Base-by-base conservation (phyloP, 2,329 filamentous ascomycete species). In the Claviceps arundinis region DNA sequence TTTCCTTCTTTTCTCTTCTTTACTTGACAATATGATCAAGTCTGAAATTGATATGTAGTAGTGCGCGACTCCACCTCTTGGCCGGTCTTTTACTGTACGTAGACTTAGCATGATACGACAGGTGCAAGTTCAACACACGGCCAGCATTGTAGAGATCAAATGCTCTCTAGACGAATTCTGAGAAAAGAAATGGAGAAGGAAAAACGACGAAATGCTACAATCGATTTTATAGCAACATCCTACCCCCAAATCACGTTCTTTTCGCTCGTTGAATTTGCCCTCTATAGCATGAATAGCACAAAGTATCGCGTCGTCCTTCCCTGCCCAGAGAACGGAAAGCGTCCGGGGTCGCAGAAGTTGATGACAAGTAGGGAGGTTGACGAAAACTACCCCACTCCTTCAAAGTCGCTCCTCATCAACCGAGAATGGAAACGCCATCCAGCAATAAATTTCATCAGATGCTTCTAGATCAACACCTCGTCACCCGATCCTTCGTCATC, bases 401-500 rank as follows among this genome's bases (percentile, higher is more conserved):
- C 26, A 17, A 34, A 30, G n/a, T 37, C 13, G 37, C 16, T 5
- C n/a, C 30, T 38, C 9, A n/a, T 24, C 16, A 14, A 3, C 19
- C 16, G 34, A 38, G 34, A 22, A 37, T 5, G 1, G 30, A 30
- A 37, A 37, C 13, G 30, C 13, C 6, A 7, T 13, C 34, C 16
- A 48, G 46, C 4, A 17, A 9, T 24, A 13, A n/a, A 16, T 38
- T 43, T 51, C 24, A 24, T 47, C 26, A 16, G 30, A 43, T 9
- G 5, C 11, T 37, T 37, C 44, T 16, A 49, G 13, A 54, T 45
- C 42, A 55, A 50, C 7, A 52, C 52, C 41, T 67, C 65, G 2
- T 68, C 66, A 30, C 74, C 74, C 4, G 69, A 73, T 14, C 70
- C 73, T 16, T 71, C 70, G 13, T 70, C 73, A 17, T 69, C 72